Evolutionary conservation across 1,139 yeast genomes (phyloP).

Genomic region (Pichia kudriavzevii): DNA sequence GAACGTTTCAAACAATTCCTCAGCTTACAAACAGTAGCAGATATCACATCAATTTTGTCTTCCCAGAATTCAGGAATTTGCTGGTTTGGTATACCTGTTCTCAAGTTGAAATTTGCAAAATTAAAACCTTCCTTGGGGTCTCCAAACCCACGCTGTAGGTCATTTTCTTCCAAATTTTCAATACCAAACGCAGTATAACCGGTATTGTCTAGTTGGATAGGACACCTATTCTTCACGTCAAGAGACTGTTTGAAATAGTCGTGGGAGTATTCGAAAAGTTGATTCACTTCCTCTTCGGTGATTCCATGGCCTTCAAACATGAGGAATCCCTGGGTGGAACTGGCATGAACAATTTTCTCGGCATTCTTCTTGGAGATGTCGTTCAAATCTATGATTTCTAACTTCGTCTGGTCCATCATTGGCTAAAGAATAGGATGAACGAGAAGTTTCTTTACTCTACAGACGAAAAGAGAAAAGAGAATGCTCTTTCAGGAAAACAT

Average conservation of each 20-base stretch:
- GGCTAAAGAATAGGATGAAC: too few species aligned
- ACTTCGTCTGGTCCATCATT: constrained; percentile 22
- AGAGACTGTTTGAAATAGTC: constrained; percentile 38
- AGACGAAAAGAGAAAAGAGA: too few species aligned
- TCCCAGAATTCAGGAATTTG: constrained; percentile 38
- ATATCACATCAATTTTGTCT: constrained; percentile 28
- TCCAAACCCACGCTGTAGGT: constrained; percentile 36
- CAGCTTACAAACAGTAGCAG: constrained; percentile 33
- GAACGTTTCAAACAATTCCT: constrained; percentile 35
- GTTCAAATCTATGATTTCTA: constrained; percentile 41
- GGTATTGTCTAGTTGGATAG: constrained; percentile 36
- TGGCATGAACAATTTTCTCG: constrained; percentile 39
- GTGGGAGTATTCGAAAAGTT: constrained; percentile 36
- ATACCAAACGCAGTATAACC: constrained; percentile 47
- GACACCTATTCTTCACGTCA: constrained; percentile 33
- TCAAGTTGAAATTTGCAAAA: constrained; percentile 35
- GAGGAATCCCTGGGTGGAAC: constrained; percentile 47
- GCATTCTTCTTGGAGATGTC: constrained; percentile 33
- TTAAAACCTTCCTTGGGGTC: constrained; percentile 44
- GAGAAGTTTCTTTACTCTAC: too few species aligned
- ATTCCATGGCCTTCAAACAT: constrained; percentile 53
- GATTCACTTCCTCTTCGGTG: constrained; percentile 37
- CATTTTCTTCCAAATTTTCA: constrained; percentile 44
- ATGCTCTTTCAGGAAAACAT: too few species aligned
- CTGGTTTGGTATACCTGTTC: constrained; percentile 33